Base-by-base conservation (phyloP, 352 stramenopile genomes). In the Globisporangium ultimum region DNA sequence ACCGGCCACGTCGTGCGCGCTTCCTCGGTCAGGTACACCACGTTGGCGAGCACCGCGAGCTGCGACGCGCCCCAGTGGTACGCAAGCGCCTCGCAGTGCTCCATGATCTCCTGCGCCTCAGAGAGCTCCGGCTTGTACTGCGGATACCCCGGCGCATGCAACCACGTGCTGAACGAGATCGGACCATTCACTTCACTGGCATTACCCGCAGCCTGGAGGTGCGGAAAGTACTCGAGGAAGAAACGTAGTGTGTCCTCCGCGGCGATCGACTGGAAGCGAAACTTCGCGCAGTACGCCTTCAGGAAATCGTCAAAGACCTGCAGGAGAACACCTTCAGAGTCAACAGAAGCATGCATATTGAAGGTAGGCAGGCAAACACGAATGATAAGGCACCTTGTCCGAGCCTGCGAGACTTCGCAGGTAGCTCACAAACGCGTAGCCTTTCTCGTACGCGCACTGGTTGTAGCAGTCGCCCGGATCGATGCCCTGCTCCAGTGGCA, bases 401-500 rank as follows among this genome's bases (percentile, higher is more conserved):
- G 83, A 88, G 3, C 71, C 80, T 15, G 87, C 83, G 0, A 92
- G 67, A 47, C 64, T 78, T 45, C 80, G 76, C 22, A 92, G 56
- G 55, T 92, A 89, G 61, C 78, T 89, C 3, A 92, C 80, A 40
- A 92, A 92, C 2, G 68, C 80, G 49, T 88, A 92, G 22, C 83
- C 83, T 58, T 92, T 92, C 58, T 92, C 83, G 65, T 92, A 92
- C 9, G 83, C 83, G 61, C 80, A 90, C 40, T 87, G 74, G 48
- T 92, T 92, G 70, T 92, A 92, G 63, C 80, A 90, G 42, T 92
- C 83, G 22, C 83, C 80, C 3, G 83, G 83, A 43, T 90, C 83
- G 47, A 92, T 92, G 17, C 83, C 83, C 34, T 87, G 74, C 18
- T 92, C 68, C 12, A 92, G 69, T 1, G 83, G 83, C 3, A 92